These are phyloP conservation scores for Corchorus olitorius DNA, from an alignment of 345 rosid genomes.

Conservation along the genomic window DNA sequence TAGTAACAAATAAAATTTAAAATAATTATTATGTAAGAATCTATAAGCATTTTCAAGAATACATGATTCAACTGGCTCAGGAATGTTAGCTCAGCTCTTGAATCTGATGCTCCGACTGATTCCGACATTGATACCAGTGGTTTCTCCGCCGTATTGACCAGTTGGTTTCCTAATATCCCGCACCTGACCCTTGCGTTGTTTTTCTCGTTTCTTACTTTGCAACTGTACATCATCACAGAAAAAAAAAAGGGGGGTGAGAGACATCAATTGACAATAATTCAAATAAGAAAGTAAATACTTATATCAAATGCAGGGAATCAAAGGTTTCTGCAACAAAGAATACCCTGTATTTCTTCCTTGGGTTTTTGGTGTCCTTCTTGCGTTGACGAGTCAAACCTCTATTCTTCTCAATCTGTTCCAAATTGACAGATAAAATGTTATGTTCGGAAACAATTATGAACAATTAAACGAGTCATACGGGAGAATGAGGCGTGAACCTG, in stretches of 20 bases:
- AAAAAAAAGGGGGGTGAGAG: background rate
- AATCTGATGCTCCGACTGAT: conserved; percentile 68
- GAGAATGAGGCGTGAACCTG: conserved; percentile 43
- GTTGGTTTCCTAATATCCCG: conserved; percentile 50
- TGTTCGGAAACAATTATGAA: background rate
- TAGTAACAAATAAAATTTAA: background rate
- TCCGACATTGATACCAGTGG: conserved; percentile 60
- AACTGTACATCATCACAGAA: conserved; percentile 32
- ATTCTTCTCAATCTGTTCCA: conserved; percentile 56
- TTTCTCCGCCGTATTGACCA: conserved; percentile 73
- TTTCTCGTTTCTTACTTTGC: conserved; percentile 48
- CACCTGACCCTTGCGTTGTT: conserved; percentile 59
- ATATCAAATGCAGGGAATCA: background rate
- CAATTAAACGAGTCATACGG: background rate
- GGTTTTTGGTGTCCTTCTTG: conserved; percentile 66
- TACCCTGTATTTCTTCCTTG: conserved; percentile 87
- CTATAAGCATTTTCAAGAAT: background rate
- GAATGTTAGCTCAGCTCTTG: conserved; percentile 41
- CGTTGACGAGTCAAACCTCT: conserved; percentile 73
- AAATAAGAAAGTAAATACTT: background rate
- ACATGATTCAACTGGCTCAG: background rate
- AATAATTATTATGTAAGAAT: background rate
- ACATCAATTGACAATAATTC: background rate
- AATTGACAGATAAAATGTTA: conserved; percentile 3
- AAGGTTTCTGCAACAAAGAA: background rate